Percentiles rank a stretch among this genome's conserved stretches.
These are phyloP conservation scores for Zarea fungicola DNA, from an alignment of 2,329 filamentous ascomycete species.

Conservation along the genomic window DNA sequence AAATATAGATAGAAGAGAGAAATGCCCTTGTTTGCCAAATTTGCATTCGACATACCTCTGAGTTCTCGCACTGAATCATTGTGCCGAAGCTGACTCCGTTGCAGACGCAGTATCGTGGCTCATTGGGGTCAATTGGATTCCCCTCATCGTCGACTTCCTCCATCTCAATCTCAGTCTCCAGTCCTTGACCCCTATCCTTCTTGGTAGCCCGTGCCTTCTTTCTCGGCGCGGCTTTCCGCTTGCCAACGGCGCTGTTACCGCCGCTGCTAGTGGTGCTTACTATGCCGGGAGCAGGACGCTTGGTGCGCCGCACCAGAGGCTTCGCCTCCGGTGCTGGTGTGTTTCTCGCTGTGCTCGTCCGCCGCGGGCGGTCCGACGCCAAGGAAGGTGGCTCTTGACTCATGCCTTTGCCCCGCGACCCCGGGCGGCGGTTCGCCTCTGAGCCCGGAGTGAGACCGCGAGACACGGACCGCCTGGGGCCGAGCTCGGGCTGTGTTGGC, in stretches of 20 bases:
- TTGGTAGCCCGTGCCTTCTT: slow-evolving; percentile 54
- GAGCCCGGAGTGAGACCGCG: slow-evolving; percentile 31
- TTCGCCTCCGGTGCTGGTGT: slow-evolving; percentile 49
- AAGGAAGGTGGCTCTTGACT: slow-evolving; percentile 48
- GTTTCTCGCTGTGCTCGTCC: slow-evolving; percentile 52
- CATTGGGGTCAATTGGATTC: slow-evolving; percentile 67
- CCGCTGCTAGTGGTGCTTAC: slow-evolving; percentile 59
- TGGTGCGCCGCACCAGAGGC: slow-evolving; percentile 53
- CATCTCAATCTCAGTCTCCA: slow-evolving; percentile 41
- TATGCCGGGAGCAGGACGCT: slow-evolving; percentile 66
- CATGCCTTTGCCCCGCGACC: slow-evolving; percentile 47
- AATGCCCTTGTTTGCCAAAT: no score
- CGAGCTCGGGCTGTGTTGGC: slow-evolving; percentile 19
- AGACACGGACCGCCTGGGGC: slow-evolving; percentile 27
- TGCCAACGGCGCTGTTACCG: slow-evolving; percentile 63
- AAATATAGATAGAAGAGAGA: not conserved
- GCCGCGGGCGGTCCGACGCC: slow-evolving; percentile 48
- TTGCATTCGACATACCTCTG: slow-evolving; percentile 47
- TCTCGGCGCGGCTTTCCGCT: slow-evolving; percentile 62
- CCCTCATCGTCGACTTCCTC: slow-evolving; percentile 63
- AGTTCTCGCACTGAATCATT: slow-evolving; percentile 80
- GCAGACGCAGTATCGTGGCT: slow-evolving; percentile 73
- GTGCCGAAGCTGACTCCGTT: slow-evolving; percentile 74
- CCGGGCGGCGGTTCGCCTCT: slow-evolving; percentile 37
- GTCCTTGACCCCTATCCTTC: slow-evolving; percentile 40